Conservation (phyloP, 345 rosid genomes). For the Garcia nutans region DNA sequence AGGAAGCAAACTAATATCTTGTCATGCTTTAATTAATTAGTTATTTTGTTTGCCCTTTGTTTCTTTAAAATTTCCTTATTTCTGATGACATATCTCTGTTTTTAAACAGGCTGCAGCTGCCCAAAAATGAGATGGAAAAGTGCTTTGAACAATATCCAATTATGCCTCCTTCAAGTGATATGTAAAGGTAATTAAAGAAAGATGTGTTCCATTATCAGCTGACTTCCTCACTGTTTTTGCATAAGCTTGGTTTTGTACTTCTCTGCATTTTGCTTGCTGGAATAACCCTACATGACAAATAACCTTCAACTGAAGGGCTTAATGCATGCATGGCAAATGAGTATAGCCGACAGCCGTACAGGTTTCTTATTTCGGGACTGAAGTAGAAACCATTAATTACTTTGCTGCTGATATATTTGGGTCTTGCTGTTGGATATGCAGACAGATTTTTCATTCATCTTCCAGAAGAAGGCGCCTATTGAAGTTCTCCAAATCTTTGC, state of each 20-base stretch:
- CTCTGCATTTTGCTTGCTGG: background rate
- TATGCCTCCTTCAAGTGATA: background rate
- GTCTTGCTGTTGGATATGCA: background rate
- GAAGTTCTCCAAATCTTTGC: background rate
- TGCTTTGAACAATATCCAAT: background rate
- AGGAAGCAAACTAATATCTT: background rate
- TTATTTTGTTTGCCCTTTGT: background rate
- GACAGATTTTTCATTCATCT: background rate
- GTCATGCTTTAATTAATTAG: background rate
- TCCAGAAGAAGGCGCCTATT: background rate
- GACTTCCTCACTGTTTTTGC: background rate
- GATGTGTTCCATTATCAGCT: background rate
- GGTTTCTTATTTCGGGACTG: background rate
- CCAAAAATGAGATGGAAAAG: background rate
- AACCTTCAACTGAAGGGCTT: background rate
- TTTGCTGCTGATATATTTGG: background rate
- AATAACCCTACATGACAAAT: background rate
- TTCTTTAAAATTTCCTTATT: background rate
- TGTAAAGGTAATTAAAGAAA: conserved; percentile 2
- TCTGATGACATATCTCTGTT: background rate
- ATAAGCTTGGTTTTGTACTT: background rate
- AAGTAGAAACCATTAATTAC: background rate
- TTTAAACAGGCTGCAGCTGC: conserved; percentile 22
- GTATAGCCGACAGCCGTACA: too few species aligned
- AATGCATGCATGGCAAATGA: background rate